phyloP scores from a whole-genome alignment of 2,329 filamentous ascomycete genomes.

The Colletotrichum agaves region DNA sequence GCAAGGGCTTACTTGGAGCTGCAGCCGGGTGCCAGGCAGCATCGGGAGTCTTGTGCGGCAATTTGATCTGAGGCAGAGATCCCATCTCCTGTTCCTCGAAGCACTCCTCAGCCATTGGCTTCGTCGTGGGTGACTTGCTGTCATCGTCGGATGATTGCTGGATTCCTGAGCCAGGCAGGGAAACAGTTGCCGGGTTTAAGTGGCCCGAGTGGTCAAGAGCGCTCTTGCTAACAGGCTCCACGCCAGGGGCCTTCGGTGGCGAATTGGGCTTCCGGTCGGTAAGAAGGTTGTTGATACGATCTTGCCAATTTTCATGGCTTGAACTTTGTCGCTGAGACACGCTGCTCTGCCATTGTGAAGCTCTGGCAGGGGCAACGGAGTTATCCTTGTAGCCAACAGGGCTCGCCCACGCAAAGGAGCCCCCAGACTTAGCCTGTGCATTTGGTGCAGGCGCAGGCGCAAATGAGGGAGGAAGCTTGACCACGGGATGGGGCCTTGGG shows the following conservation, averaged over 20 bases:
- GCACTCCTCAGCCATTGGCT: conserved; percentile 80
- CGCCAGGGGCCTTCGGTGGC: conserved; percentile 67
- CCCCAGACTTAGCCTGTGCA: conserved; percentile 43
- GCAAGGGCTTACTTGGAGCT: conserved; percentile 64
- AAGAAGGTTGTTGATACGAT: conserved; percentile 83
- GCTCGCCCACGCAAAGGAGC: conserved; percentile 50
- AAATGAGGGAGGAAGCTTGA: conserved; percentile 78
- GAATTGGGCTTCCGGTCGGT: conserved; percentile 71
- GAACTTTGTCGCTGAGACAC: conserved; percentile 45
- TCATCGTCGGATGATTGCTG: conserved; percentile 16
- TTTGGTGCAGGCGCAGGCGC: conserved; percentile 51
- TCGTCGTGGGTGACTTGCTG: conserved; percentile 60
- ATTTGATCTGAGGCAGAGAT: conserved; percentile 75
- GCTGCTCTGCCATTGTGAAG: conserved; percentile 32
- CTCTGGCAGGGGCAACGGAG: conserved; percentile 25
- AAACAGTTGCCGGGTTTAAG: conserved; percentile 73
- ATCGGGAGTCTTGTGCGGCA: conserved; percentile 72
- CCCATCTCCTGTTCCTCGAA: conserved; percentile 86
- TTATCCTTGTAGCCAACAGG: conserved; percentile 47
- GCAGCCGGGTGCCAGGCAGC: conserved; percentile 71
- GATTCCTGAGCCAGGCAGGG: conserved; percentile 60
- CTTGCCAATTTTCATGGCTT: conserved; percentile 74
- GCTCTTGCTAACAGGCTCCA: conserved; percentile 75
- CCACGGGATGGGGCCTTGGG: conserved; percentile 77
- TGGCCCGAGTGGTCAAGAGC: conserved; percentile 67